phyloP scores from a whole-genome alignment of 2,329 filamentous ascomycete genomes.

The Sporothrix curviconia region DNA sequence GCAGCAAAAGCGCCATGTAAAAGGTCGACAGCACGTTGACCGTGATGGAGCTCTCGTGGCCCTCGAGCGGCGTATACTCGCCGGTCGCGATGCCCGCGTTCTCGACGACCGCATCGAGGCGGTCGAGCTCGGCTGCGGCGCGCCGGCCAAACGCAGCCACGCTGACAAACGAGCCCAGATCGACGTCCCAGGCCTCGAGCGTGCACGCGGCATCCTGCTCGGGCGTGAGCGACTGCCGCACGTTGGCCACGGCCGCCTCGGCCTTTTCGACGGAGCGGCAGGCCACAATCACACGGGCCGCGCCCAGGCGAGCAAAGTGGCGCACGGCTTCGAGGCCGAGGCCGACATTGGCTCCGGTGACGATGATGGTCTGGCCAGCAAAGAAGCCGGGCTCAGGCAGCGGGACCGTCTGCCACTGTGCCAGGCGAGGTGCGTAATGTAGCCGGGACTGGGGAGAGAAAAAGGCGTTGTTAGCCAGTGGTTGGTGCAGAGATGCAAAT shows the following conservation, averaged over 20 bases:
- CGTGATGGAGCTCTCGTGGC: slow-evolving; percentile 36
- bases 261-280: slow-evolving; percentile 32
- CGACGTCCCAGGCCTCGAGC: slow-evolving; percentile 45
- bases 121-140: slow-evolving; percentile 26
- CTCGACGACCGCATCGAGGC: slow-evolving; percentile 37
- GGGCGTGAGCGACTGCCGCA: slow-evolving; percentile 26
- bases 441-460: slow-evolving; percentile 8
- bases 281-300: slow-evolving; percentile 33
- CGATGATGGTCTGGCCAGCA: slow-evolving; percentile 27
- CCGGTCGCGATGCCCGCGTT: slow-evolving; percentile 33
- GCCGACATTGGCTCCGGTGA: slow-evolving; percentile 35
- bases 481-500: background rate
- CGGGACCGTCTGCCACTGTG: slow-evolving; percentile 20
- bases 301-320: slow-evolving; percentile 32
- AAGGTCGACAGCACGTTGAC: slow-evolving; percentile 44
- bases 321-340: slow-evolving; percentile 33
- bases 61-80: slow-evolving; percentile 21
- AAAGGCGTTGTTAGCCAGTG: background rate
- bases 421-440: slow-evolving; percentile 16
- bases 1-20: slow-evolving; percentile 36
- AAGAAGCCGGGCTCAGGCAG: slow-evolving; percentile 20
- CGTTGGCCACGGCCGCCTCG: slow-evolving; percentile 32
- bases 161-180: slow-evolving; percentile 41
- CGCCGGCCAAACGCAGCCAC: slow-evolving; percentile 36
- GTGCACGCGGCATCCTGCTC: slow-evolving; percentile 15